Percentiles rank a stretch among this genome's conserved stretches.
These are phyloP conservation scores for Lepraria neglecta DNA, from an alignment of 495 filamentous ascomycete species.

Conservation along the genomic window DNA sequence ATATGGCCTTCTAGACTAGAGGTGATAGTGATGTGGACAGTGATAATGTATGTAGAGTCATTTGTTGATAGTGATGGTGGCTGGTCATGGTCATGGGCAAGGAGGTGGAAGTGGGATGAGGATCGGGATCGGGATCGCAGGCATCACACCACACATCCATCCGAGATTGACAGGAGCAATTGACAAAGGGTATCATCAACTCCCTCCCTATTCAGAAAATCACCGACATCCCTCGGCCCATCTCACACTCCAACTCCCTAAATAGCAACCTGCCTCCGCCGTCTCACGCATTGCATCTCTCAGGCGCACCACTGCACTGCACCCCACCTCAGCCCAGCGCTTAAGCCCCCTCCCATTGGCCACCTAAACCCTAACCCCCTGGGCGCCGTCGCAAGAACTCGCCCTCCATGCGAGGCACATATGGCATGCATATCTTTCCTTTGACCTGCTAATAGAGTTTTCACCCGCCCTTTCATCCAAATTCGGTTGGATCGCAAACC, in stretches of 20 bases:
- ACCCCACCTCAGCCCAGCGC: not conserved
- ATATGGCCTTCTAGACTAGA: not conserved
- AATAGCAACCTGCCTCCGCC: not conserved
- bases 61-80: not conserved
- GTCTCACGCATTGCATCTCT: not conserved
- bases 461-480: no score
- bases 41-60: not conserved
- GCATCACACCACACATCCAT: no score
- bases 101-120: no score
- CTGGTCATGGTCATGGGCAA: not conserved
- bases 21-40: slow-evolving; percentile 8
- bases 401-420: not conserved
- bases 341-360: not conserved
- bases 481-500: no score
- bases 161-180: no score
- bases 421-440: not conserved
- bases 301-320: no score
- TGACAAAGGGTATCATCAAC: not conserved
- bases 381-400: not conserved
- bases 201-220: not conserved
- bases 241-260: not conserved
- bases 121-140: no score
- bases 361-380: not conserved
- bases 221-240: not conserved
- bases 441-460: not conserved